These are phyloP conservation scores for Myxozyma vanderwaltii DNA, from an alignment of 805 yeast species.

Conservation along the genomic window DNA sequence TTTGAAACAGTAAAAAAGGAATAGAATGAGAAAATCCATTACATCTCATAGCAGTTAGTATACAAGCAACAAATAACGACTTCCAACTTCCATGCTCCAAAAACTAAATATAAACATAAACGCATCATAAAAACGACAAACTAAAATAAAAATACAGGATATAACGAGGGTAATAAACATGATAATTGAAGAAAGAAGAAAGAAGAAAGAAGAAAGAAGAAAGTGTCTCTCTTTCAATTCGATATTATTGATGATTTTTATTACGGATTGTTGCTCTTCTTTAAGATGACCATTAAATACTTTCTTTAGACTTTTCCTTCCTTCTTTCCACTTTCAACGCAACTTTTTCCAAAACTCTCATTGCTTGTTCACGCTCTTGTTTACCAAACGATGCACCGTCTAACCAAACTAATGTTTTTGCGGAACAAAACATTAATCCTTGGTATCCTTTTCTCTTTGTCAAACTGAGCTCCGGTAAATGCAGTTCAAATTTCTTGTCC, in stretches of 20 bases:
- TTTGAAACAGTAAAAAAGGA: too few species aligned
- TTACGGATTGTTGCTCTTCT: background rate
- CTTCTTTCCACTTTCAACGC: constrained; percentile 20
- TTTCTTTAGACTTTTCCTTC: background rate
- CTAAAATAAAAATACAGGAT: too few species aligned
- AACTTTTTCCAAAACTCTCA: constrained; percentile 22
- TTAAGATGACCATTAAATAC: background rate
- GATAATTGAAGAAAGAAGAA: too few species aligned
- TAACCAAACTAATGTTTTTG: constrained; percentile 23
- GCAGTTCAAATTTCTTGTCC: constrained; percentile 19
- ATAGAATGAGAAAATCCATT: too few species aligned
- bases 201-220: too few species aligned
- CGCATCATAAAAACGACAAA: too few species aligned
- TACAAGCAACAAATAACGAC: too few species aligned
- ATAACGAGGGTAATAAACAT: too few species aligned
- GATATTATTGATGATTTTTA: background rate
- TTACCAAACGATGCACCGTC: constrained; percentile 23
- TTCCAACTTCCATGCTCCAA: too few species aligned
- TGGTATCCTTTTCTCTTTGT: constrained; percentile 26
- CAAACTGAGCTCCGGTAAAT: constrained; percentile 6
- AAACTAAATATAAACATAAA: too few species aligned
- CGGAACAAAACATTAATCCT: constrained; percentile 29
- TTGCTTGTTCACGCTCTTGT: constrained; percentile 10
- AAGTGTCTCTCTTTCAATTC: too few species aligned
- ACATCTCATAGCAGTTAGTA: too few species aligned